A percentile compares a stretch with the other conserved stretches of the same genome.
These are phyloP conservation scores for Quercus alba DNA, from an alignment of 306 rosid genomes.

Conservation along the genomic window DNA sequence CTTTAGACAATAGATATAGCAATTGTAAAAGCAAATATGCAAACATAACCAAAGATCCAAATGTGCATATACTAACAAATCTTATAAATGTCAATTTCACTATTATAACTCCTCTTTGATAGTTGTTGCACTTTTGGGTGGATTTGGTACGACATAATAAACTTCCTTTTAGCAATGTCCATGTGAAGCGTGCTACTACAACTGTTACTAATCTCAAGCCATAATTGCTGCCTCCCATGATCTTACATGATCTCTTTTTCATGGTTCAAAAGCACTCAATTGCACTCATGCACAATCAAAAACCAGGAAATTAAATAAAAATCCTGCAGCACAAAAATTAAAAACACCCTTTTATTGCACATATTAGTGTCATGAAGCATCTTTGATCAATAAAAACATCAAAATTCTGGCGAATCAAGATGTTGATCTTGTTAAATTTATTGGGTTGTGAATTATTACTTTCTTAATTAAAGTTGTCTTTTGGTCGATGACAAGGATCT, in stretches of 20 bases:
- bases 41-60: not conserved
- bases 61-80: no score
- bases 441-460: no score
- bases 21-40: not conserved
- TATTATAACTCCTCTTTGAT: no score
- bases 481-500: no score
- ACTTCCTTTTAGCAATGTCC: not conserved
- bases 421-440: no score
- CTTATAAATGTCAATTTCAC: no score
- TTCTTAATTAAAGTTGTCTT: no score
- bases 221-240: constrained; percentile 64
- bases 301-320: constrained; percentile 7
- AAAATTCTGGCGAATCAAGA: no score
- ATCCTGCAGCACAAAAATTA: not conserved
- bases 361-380: not conserved
- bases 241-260: constrained; percentile 27
- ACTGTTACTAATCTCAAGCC: constrained; percentile 9
- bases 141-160: not conserved
- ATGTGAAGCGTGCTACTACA: constrained; percentile 7
- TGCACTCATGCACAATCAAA: constrained; percentile 27
- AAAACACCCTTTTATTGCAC: not conserved
- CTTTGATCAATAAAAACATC: not conserved
- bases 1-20: not conserved
- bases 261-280: constrained; percentile 29
- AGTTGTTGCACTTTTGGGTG: not conserved